Conservation (phyloP, 2,329 filamentous ascomycete species). For the Colletotrichum limetticola region DNA sequence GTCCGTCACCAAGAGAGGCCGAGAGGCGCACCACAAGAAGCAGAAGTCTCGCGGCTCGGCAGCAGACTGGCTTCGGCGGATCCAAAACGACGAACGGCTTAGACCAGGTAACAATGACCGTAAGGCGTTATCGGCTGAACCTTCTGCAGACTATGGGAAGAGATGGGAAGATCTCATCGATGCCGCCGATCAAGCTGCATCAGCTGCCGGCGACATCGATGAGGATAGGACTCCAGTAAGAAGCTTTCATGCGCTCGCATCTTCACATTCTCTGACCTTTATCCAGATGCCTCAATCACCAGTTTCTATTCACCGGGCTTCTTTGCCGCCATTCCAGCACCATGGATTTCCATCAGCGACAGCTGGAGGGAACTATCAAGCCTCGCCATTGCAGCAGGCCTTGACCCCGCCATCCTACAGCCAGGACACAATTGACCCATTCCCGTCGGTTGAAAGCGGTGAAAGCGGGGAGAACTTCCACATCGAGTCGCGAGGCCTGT, state of each 20-base stretch:
- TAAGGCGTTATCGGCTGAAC: slow-evolving; percentile 89
- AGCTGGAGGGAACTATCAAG: slow-evolving; percentile 76
- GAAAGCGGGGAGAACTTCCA: slow-evolving; percentile 78
- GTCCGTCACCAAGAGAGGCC: slow-evolving; percentile 83
- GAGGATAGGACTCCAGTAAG: slow-evolving; percentile 90
- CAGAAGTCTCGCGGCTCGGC: slow-evolving; percentile 78
- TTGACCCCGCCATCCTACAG: slow-evolving; percentile 84
- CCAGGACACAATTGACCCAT: slow-evolving; percentile 77
- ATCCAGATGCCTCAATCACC: slow-evolving; percentile 71
- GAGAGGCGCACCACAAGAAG: slow-evolving; percentile 82
- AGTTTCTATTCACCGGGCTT: slow-evolving; percentile 70
- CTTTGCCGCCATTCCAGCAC: slow-evolving; percentile 69
- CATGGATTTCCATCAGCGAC: slow-evolving; percentile 66
- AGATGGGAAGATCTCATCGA: slow-evolving; percentile 97
- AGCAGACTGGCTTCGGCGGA: slow-evolving; percentile 70
- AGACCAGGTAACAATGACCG: slow-evolving; percentile 75
- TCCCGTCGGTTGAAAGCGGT: slow-evolving; percentile 88
- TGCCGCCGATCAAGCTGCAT: slow-evolving; percentile 78
- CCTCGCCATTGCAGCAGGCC: slow-evolving; percentile 89
- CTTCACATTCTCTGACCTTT: slow-evolving; percentile 10
- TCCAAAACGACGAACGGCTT: slow-evolving; percentile 72
- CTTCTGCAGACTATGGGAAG: slow-evolving; percentile 83
- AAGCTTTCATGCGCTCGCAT: not conserved
- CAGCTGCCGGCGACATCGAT: slow-evolving; percentile 89
- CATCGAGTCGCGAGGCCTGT: slow-evolving; percentile 72